These are phyloP conservation scores for Ailanthus altissimus DNA, from an alignment of 345 rosid species.

Conservation along the genomic window DNA sequence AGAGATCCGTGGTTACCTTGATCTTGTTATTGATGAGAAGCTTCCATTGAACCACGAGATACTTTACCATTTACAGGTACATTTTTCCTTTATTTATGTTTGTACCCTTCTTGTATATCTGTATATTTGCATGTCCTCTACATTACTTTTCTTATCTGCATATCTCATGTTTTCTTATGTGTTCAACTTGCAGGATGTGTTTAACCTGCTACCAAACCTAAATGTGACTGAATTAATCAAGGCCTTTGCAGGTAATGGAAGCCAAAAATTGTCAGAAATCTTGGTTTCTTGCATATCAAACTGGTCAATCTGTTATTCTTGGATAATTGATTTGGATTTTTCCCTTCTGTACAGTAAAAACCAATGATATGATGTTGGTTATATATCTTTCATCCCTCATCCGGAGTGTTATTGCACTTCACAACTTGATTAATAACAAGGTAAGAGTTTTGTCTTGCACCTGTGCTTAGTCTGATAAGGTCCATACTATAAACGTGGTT, in stretches of 20 bases:
- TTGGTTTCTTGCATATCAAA: slow-evolving; percentile 1
- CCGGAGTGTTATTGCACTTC: slow-evolving; percentile 80
- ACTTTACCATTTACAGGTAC: slow-evolving; percentile 66
- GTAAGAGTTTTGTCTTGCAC: slow-evolving; percentile 31
- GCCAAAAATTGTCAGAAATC: not conserved
- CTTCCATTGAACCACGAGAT: slow-evolving; percentile 70
- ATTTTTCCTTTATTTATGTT: not conserved
- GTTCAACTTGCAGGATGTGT: slow-evolving; percentile 62
- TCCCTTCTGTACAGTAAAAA: slow-evolving; percentile 50
- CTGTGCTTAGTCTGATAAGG: not conserved
- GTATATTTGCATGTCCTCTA: not conserved
- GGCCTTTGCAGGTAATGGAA: slow-evolving; percentile 71
- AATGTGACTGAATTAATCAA: slow-evolving; percentile 62
- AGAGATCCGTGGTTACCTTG: slow-evolving; percentile 60
- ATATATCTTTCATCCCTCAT: slow-evolving; percentile 67
- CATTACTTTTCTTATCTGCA: not conserved
- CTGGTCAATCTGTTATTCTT: not conserved
- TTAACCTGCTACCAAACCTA: slow-evolving; percentile 86
- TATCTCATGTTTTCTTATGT: not conserved
- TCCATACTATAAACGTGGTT: not conserved
- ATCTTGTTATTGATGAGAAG: slow-evolving; percentile 59
- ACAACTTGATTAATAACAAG: slow-evolving; percentile 95
- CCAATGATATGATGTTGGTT: slow-evolving; percentile 81
- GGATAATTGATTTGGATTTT: slow-evolving; percentile 4
- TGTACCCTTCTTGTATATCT: not conserved